Evolutionary conservation across 306 rosid genomes (phyloP).

Genomic region (Comarum palustre): DNA sequence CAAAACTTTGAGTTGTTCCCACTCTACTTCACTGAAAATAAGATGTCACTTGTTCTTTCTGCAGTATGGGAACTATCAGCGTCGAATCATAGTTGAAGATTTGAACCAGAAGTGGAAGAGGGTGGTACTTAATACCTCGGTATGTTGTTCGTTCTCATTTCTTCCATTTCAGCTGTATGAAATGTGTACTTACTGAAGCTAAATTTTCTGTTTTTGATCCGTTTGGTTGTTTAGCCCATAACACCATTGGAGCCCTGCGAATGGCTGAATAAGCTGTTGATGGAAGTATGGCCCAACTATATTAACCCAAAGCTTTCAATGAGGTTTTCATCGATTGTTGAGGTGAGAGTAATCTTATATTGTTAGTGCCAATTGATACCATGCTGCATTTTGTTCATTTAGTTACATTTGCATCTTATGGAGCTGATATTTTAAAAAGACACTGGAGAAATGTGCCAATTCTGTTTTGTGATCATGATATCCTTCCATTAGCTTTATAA

Average conservation of each 20-base stretch:
- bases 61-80: conserved; percentile 82
- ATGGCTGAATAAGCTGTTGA: conserved; percentile 81
- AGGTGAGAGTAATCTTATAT: conserved; percentile 51
- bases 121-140: conserved; percentile 56
- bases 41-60: conserved; percentile 30
- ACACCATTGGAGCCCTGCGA: conserved; percentile 95
- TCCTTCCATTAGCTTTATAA: background rate
- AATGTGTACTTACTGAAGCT: conserved; percentile 16
- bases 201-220: conserved; percentile 15
- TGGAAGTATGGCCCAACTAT: conserved; percentile 71
- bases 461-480: background rate
- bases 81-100: conserved; percentile 75
- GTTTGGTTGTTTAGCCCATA: conserved; percentile 48
- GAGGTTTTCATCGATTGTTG: conserved; percentile 65
- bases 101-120: conserved; percentile 84
- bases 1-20: background rate
- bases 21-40: background rate
- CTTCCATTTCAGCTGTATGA: background rate
- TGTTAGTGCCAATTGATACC: background rate
- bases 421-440: background rate
- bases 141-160: conserved; percentile 26
- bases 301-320: conserved; percentile 63
- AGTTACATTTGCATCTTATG: background rate
- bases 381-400: background rate
- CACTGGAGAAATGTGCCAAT: background rate